Percentiles rank a stretch among this genome's conserved stretches.
phyloP scores from a whole-genome alignment of 805 yeast species.

The Metschnikowia kunwiensis region DNA sequence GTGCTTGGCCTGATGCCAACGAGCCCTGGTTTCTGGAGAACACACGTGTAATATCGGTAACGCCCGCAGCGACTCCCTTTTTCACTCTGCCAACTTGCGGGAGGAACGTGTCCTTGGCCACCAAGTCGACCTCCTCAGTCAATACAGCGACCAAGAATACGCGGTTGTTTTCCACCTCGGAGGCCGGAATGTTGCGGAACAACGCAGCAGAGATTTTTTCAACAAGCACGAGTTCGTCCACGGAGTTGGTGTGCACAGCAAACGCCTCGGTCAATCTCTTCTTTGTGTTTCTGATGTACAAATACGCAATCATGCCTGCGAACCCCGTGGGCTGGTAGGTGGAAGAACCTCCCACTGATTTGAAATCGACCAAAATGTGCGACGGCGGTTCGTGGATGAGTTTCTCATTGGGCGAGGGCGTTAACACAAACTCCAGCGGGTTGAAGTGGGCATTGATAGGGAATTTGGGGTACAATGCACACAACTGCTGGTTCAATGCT shows the following conservation, averaged over 20 bases:
- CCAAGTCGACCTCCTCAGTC: constrained; percentile 62
- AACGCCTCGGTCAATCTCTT: constrained; percentile 76
- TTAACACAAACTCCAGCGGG: constrained; percentile 30
- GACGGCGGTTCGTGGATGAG: constrained; percentile 53
- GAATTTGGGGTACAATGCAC: constrained; percentile 70
- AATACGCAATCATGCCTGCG: constrained; percentile 67
- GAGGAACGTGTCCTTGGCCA: constrained; percentile 25
- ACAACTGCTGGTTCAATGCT: constrained; percentile 64
- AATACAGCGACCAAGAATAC: constrained; percentile 74
- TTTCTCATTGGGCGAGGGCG: constrained; percentile 46
- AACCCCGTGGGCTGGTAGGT: constrained; percentile 62
- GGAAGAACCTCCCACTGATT: constrained; percentile 60
- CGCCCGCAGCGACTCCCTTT: constrained; percentile 87
- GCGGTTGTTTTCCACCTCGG: constrained; percentile 59
- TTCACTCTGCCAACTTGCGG: constrained; percentile 47
- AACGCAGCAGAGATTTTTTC: constrained; percentile 76
- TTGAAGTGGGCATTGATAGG: constrained; percentile 47
- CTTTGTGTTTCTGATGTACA: constrained; percentile 63
- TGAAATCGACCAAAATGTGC: constrained; percentile 74
- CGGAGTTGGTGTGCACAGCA: constrained; percentile 60
- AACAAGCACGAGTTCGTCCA: constrained; percentile 51
- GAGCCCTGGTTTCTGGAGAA: constrained; percentile 65
- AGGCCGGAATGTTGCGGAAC: constrained; percentile 70
- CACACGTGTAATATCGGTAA: constrained; percentile 75
- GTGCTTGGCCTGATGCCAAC: constrained; percentile 58